Percentiles rank a stretch among this genome's conserved stretches.
Conservation (phyloP, 2,329 filamentous ascomycete species). For the Colletotrichum chlorophyti region DNA sequence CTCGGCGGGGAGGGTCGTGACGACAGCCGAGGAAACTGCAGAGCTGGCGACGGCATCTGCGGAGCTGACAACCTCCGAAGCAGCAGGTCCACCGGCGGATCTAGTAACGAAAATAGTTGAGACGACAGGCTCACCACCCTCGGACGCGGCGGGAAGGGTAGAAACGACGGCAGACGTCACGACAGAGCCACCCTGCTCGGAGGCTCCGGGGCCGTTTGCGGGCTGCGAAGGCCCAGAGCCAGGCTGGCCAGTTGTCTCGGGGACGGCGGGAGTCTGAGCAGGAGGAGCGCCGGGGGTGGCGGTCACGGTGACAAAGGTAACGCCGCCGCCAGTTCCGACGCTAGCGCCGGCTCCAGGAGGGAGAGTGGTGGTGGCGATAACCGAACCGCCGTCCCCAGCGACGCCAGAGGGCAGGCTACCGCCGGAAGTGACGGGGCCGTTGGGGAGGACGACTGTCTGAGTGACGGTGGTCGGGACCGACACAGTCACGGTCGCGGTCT, state of each 20-base stretch:
- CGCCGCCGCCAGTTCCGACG: constrained; percentile 26
- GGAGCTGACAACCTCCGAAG: constrained; percentile 16
- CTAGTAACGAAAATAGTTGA: background rate
- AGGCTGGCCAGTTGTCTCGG: constrained; percentile 10
- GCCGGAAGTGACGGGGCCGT: background rate
- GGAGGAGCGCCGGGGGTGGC: constrained; percentile 24
- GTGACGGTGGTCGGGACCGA: constrained; percentile 27
- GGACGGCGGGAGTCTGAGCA: constrained; percentile 6
- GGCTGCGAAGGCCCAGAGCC: background rate
- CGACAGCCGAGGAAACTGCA: constrained; percentile 11
- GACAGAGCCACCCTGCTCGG: background rate
- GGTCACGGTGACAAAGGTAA: constrained; percentile 25
- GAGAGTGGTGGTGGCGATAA: constrained; percentile 28
- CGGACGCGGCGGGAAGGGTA: background rate
- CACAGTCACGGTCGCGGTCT: constrained; percentile 28
- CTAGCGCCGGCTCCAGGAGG: constrained; percentile 25
- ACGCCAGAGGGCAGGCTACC: constrained; percentile 17
- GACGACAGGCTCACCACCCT: background rate
- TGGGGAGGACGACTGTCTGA: constrained; percentile 28
- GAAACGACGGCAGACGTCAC: constrained; percentile 5
- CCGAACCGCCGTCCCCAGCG: constrained; percentile 13
- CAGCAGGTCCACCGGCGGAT: background rate
- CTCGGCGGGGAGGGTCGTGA: constrained; percentile 12
- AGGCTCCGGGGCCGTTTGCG: background rate
- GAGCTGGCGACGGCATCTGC: constrained; percentile 7